These are phyloP conservation scores for Pleurotus pulmonarius DNA, from an alignment of 768 basidiomycete species.

Conservation along the genomic window DNA sequence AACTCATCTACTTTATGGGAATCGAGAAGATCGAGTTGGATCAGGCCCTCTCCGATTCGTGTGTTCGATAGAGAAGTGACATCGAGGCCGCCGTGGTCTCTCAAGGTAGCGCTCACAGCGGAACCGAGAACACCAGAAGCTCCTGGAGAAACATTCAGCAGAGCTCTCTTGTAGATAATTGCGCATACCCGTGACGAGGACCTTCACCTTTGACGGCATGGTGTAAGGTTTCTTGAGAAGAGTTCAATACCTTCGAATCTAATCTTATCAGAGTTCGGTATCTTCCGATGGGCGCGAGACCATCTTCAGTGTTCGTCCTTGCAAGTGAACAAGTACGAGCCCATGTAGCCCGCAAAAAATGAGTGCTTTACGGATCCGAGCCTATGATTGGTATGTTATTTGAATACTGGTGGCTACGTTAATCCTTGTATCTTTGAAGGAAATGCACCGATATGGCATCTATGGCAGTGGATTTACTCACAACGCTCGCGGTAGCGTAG, in stretches of 20 bases:
- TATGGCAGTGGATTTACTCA: no score
- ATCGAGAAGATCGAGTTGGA: conserved; percentile 68
- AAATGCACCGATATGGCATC: no score
- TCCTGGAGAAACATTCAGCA: conserved; percentile 40
- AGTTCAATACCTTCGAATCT: neutral
- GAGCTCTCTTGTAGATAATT: neutral
- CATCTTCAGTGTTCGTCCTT: no score
- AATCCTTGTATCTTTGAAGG: no score
- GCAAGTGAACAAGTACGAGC: no score
- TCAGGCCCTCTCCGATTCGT: conserved; percentile 49
- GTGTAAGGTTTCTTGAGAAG: neutral
- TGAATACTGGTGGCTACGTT: no score
- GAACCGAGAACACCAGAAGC: conserved; percentile 90
- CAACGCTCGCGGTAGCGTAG: no score
- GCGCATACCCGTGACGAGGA: conserved; percentile 56
- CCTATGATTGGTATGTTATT: no score
- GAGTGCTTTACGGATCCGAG: no score
- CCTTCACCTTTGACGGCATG: conserved; percentile 34
- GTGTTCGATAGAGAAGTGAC: conserved; percentile 74
- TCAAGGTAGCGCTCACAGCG: conserved; percentile 69
- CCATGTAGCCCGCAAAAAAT: no score
- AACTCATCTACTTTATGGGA: conserved; percentile 45
- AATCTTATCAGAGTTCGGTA: conserved; percentile 4
- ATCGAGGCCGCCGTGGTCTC: conserved; percentile 22
- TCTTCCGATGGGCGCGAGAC: neutral